A percentile compares a stretch with the other conserved stretches of the same genome.
Conservation (phyloP, 805 yeast species). For the Teunomyces pallodes region DNA sequence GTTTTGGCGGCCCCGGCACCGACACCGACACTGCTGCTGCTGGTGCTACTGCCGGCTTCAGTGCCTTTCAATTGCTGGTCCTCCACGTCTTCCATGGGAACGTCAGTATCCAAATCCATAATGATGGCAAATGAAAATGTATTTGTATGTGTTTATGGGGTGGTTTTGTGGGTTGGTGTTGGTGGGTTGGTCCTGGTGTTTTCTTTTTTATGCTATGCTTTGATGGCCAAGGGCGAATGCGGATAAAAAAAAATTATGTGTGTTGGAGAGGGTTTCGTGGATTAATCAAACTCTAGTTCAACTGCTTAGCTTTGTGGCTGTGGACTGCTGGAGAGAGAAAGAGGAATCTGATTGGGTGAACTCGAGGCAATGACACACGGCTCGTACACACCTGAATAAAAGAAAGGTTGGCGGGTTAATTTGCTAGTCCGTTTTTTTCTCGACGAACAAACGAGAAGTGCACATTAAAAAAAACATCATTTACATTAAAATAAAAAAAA, state of each 20-base stretch:
- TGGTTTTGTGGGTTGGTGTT: background rate
- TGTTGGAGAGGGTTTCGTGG: background rate
- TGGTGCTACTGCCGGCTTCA: constrained; percentile 4
- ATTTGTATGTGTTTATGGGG: background rate
- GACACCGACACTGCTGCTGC: too few relatives aligned
- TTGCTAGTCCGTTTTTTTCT: background rate
- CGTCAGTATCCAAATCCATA: constrained; percentile 79
- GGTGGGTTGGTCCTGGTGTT: background rate
- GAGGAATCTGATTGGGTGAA: background rate
- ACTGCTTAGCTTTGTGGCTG: too few relatives aligned
- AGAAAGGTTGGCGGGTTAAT: background rate
- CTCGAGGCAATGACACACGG: background rate
- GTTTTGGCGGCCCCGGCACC: background rate
- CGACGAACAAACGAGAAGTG: background rate
- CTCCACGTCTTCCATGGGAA: constrained; percentile 80
- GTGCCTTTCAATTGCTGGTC: constrained; percentile 32
- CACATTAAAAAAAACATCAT: background rate
- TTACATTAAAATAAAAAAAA: background rate
- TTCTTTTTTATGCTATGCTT: background rate
- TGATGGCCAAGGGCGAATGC: background rate
- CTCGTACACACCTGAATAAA: background rate
- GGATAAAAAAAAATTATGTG: background rate
- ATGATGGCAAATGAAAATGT: too few relatives aligned
- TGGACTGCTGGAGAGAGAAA: too few relatives aligned
- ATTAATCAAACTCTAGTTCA: too few relatives aligned